Evolutionary conservation across 2,329 filamentous ascomycete species (phyloP).

Genomic region (Sporothrix euskadiensis): DNA sequence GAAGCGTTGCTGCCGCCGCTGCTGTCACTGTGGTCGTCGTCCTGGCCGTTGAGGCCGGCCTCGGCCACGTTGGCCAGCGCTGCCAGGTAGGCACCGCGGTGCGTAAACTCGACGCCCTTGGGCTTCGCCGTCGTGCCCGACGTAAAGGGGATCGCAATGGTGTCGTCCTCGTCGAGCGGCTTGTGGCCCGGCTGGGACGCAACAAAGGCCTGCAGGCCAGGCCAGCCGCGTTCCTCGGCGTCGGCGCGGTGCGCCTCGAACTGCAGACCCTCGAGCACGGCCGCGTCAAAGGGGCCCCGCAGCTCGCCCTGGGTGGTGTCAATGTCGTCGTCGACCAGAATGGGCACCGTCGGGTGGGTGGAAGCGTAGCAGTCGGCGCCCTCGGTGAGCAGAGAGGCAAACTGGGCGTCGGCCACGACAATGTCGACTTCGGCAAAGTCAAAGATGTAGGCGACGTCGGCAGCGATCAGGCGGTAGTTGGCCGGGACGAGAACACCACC

Average conservation of each 20-base stretch:
- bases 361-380: slow-evolving; percentile 57
- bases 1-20: not conserved
- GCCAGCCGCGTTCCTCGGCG: slow-evolving; percentile 54
- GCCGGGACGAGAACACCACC: slow-evolving; percentile 73
- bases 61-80: slow-evolving; percentile 85
- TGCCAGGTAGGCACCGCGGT: slow-evolving; percentile 84
- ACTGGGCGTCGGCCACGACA: slow-evolving; percentile 87
- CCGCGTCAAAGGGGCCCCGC: slow-evolving; percentile 78
- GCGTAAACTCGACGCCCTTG: slow-evolving; percentile 91
- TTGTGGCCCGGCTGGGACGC: slow-evolving; percentile 20
- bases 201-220: slow-evolving; percentile 65
- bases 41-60: slow-evolving; percentile 67
- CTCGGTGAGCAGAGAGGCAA: slow-evolving; percentile 59
- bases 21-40: not conserved
- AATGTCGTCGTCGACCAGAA: slow-evolving; percentile 80
- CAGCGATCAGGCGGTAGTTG: slow-evolving; percentile 68
- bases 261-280: slow-evolving; percentile 75
- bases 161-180: slow-evolving; percentile 71
- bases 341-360: slow-evolving; percentile 61
- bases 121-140: slow-evolving; percentile 88
- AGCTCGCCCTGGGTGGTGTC: slow-evolving; percentile 73
- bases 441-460: slow-evolving; percentile 90
- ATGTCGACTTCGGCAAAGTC: slow-evolving; percentile 81
- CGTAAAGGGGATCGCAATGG: slow-evolving; percentile 88
- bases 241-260: slow-evolving; percentile 58